Base-by-base conservation (phyloP, 2,329 filamentous ascomycete species). In the Alternaria panax region DNA sequence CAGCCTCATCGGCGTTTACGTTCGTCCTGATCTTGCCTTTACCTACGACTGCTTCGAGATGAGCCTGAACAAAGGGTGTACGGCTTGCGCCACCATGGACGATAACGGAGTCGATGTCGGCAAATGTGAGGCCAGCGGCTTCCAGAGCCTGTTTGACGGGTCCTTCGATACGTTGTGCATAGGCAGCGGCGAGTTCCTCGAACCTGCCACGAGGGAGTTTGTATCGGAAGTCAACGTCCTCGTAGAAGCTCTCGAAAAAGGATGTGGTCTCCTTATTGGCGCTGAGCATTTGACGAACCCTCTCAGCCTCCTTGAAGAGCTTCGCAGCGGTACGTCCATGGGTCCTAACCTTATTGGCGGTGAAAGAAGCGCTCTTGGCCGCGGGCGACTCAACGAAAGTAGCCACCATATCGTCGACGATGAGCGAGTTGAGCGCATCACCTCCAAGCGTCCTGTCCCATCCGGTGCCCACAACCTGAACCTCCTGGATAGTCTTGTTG, bases 401-500 rank as follows among this genome's bases (percentile, higher is more conserved):
- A 28, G 86, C 80, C 57, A 97, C 82, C 87, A 98, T 96, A 75
- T 98, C 90, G 66, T 97, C 88, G 50, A 97, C 85, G 67, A 99
- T 92, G 61, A 97, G 83, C 58, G 90, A 87, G 78, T 97, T 99
- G 62, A 99, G 84, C 32, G 90, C 84, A 75, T 99, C 94, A 55
- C 95, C 95, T 59, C 95, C 95, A 18, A 99, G 88, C 3, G 90
- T 91, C 72, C 88, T 87, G 74, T 99, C 95, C 91, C 92, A 99
- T 61, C 92, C 92, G 67, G 86, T 86, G 58, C 94, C 93, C 43
- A 97, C 71, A 36, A 96, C 92, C 62, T 92, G 88, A n/a, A 98
- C 90, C 77, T 99, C 95, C 76, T 98, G 95, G 30, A 99, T 82
- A 1, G 93, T 97, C 86, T 98, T 98, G 84, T 97, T 98, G 83